Conservation (phyloP, 73 alveolate genomes). For the Paramecium biaurelia region DNA sequence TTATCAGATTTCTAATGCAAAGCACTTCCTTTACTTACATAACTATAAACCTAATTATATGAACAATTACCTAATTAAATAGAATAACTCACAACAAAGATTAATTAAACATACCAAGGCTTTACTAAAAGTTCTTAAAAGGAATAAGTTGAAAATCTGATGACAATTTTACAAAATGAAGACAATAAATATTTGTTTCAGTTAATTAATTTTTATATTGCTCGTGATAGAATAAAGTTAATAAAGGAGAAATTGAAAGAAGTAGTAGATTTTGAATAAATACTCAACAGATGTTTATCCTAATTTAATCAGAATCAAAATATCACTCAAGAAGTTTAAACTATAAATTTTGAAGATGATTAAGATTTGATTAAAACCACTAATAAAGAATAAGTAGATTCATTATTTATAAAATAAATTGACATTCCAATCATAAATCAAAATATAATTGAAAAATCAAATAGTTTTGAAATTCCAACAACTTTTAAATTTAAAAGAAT, state of each 20-base stretch:
- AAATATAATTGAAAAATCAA: not conserved
- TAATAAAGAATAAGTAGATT: not conserved
- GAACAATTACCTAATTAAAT: not conserved
- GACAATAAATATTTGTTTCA: not conserved
- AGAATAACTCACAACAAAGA: not conserved
- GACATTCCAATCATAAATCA: not conserved
- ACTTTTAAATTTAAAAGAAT: not conserved
- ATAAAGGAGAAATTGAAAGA: not conserved
- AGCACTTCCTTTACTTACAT: not conserved
- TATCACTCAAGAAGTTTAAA: not conserved
- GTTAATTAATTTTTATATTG: not conserved
- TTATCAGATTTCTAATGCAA: not conserved
- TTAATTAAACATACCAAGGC: not conserved
- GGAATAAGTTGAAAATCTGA: not conserved
- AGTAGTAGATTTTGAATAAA: not conserved
- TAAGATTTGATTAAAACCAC: not conserved
- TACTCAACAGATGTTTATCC: not conserved
- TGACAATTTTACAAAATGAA: not conserved
- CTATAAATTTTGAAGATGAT: not conserved
- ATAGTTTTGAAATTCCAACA: not conserved
- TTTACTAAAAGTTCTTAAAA: not conserved
- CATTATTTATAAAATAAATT: not conserved
- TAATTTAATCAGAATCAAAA: not conserved
- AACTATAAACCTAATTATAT: not conserved
- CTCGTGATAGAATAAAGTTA: not conserved